Evolutionary conservation across 1,284 basidiomycete genomes (phyloP).

Genomic region (Cryptococcus amylolentus): DNA sequence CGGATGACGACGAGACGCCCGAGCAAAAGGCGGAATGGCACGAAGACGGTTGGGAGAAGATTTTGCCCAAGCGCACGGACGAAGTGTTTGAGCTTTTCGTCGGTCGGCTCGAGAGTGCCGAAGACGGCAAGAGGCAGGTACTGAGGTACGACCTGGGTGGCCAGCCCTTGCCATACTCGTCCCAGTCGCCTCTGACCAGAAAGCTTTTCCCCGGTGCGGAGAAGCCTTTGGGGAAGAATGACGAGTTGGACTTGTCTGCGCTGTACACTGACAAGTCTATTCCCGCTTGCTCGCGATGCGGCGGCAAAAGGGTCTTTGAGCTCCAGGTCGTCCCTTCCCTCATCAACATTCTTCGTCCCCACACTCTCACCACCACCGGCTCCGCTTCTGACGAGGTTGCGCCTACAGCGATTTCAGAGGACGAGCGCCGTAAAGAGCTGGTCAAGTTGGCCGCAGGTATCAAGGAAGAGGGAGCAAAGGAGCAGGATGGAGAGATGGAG

Average conservation of each 20-base stretch:
- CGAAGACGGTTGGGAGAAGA: constrained; percentile 40
- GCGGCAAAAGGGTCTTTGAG: constrained; percentile 44
- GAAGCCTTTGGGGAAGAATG: constrained; percentile 38
- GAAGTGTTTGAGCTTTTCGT: constrained; percentile 50
- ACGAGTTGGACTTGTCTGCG: constrained; percentile 30
- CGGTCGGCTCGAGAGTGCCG: constrained; percentile 38
- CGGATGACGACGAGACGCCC: constrained; percentile 30
- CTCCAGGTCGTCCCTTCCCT: constrained; percentile 49
- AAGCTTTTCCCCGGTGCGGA: constrained; percentile 40
- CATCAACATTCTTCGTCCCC: constrained; percentile 40
- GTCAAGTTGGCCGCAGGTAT: constrained; percentile 26
- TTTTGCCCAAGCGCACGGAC: constrained; percentile 44
- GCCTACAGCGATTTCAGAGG: constrained; percentile 25
- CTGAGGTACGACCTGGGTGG: constrained; percentile 50
- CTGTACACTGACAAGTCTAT: constrained; percentile 33
- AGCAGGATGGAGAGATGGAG: constrained; percentile 45
- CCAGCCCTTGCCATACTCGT: constrained; percentile 47
- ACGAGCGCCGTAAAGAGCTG: constrained; percentile 41
- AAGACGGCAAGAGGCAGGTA: constrained; percentile 44
- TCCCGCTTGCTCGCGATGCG: constrained; percentile 40
- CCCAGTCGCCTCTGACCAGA: constrained; percentile 40
- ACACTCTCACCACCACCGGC: constrained; percentile 35
- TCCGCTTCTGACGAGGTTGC: constrained; percentile 2
- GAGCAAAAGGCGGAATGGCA: constrained; percentile 32
- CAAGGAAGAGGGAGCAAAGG: constrained; percentile 18